Evolutionary conservation across 805 yeast genomes (phyloP), one percentile per base, ranked within the genome.

Genomic region (Ogataea pini): DNA sequence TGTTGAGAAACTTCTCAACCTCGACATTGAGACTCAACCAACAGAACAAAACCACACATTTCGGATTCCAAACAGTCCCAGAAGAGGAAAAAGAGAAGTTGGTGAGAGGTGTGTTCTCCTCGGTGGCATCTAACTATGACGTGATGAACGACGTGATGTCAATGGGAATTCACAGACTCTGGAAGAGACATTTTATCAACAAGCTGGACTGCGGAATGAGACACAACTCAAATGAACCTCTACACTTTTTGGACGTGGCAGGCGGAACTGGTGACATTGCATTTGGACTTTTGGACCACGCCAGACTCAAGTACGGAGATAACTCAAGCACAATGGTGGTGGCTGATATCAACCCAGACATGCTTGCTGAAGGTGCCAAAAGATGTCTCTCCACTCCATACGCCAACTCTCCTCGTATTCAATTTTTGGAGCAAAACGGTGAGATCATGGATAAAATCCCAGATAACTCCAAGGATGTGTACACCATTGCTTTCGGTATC

Each of bases 201-300:
- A 82, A 88, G 56, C 73, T 94, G 48, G 97, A 94, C 64, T 96
- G 97, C 37, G 99, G 99, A 28, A 82, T 82, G 73, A 79, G 98
- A 63, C 92, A 96, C 4, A 95, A 92, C 39, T 66, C 72, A 12
- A 55, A 55, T n/a, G 79, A 84, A 55, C 96, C 97, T 3, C 73
- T 94, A 59, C 80, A 83, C 49, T 92, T 94, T 62, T 76, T 94
- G 54, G 99, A 94, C 68, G 98, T 94, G 48, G 99, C 99, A 22
- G 99, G 99, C 50, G 99, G 99, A 19, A 89, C 98, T 9, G 99
- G 99, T 40, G 99, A 94, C 64, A 92, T 94, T 69, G 99, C 99
- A 1, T 89, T 89, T 70, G 95, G 99, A 2, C 77, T 94, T 54
- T 74, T 94, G 52, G 96, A 90, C 61, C 96, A 94, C 69, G 98